phyloP scores from a whole-genome alignment of 2,329 filamentous ascomycete genomes.

The Talaromyces sp. region DNA sequence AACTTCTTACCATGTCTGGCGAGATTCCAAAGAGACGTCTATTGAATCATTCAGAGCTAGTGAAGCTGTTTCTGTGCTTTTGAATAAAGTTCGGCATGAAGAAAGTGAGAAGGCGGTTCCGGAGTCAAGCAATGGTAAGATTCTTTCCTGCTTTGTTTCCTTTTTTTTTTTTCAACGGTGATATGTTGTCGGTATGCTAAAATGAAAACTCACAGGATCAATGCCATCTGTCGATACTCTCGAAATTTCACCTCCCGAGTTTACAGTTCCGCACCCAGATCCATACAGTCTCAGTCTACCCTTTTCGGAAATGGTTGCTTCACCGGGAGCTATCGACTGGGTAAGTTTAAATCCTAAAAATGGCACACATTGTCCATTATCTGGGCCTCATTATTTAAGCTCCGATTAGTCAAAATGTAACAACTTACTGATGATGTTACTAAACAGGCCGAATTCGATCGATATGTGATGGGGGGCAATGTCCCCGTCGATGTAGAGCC shows the following conservation, averaged over 20 bases:
- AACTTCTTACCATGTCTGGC: conserved; percentile 69
- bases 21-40: conserved; percentile 62
- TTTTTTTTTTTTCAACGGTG: background rate
- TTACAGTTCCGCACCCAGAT: background rate
- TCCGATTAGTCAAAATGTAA: background rate
- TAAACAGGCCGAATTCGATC: conserved; percentile 9
- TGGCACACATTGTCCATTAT: background rate
- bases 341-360: background rate
- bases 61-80: conserved; percentile 68
- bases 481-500: conserved; percentile 1
- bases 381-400: background rate
- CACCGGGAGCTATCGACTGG: conserved; percentile 10
- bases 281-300: conserved; percentile 8
- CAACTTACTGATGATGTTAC: background rate
- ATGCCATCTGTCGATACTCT: conserved; percentile 9
- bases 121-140: conserved; percentile 5
- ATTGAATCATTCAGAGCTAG: conserved; percentile 82
- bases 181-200: background rate
- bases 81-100: conserved; percentile 50
- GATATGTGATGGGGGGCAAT: conserved; percentile 8
- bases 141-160: background rate
- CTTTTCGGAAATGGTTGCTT: conserved; percentile 11
- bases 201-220: background rate
- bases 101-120: background rate
- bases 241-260: conserved; percentile 6